Evolutionary conservation across 2,329 filamentous ascomycete genomes (phyloP).

Genomic region (Cadophora luteo-olivacea): DNA sequence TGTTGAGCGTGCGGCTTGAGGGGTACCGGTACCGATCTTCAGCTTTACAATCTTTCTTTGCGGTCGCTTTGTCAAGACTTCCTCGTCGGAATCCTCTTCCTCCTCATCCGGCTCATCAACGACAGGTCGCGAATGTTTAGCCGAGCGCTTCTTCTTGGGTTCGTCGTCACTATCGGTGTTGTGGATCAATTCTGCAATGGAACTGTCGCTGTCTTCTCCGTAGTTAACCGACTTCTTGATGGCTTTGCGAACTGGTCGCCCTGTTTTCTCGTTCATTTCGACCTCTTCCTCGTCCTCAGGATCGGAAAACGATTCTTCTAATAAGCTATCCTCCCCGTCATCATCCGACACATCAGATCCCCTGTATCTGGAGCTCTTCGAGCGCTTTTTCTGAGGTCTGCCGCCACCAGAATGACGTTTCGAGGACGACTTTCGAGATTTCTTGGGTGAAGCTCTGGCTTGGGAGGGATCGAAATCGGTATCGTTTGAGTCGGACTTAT

Average conservation of each 20-base stretch:
- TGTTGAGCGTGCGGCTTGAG: constrained; percentile 35
- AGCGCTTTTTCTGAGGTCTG: constrained; percentile 45
- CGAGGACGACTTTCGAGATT: constrained; percentile 44
- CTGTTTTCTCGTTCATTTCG: constrained; percentile 54
- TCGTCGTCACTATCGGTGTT: constrained; percentile 37
- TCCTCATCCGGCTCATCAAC: constrained; percentile 27
- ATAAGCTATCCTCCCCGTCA: constrained; percentile 57
- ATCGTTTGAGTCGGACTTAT: constrained; percentile 70
- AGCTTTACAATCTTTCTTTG: constrained; percentile 40
- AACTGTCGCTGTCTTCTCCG: constrained; percentile 52
- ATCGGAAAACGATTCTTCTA: constrained; percentile 57
- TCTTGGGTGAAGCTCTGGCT: constrained; percentile 52
- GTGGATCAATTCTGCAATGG: constrained; percentile 45
- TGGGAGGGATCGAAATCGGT: constrained; percentile 68
- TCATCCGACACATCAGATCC: constrained; percentile 70
- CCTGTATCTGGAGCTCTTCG: constrained; percentile 54
- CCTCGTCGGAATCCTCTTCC: constrained; percentile 41
- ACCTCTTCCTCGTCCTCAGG: constrained; percentile 49
- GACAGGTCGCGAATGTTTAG: constrained; percentile 35
- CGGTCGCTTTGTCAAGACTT: constrained; percentile 22
- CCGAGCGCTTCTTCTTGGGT: constrained; percentile 33
- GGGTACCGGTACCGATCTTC: constrained; percentile 37
- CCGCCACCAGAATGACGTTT: constrained; percentile 40
- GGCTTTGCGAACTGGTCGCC: constrained; percentile 56
- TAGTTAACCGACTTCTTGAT: constrained; percentile 55